phyloP scores from a whole-genome alignment of 148 eudicot genomes.

The Simmondsia chinensis region DNA sequence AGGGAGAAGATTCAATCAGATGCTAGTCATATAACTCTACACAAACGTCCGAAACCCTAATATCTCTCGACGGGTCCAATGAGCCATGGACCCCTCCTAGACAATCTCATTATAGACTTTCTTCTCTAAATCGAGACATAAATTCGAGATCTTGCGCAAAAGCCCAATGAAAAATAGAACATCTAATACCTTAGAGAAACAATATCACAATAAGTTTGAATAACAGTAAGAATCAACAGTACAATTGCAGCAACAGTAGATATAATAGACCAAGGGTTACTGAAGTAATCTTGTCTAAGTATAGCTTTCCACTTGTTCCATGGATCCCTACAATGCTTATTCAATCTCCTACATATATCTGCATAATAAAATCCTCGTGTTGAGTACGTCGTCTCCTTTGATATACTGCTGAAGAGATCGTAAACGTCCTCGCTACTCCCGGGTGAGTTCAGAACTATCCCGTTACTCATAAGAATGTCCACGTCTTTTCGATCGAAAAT shows the following conservation, averaged over 20 bases:
- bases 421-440: constrained; percentile 24
- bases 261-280: constrained; percentile 31
- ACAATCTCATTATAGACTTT: no score
- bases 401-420: constrained; percentile 19
- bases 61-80: no score
- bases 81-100: no score
- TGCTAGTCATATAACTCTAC: no score
- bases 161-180: not conserved
- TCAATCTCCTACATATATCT: constrained; percentile 15
- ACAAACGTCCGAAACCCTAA: no score
- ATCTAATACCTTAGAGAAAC: constrained; percentile 11
- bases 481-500: constrained; percentile 20
- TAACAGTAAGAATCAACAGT: constrained; percentile 21
- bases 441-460: constrained; percentile 21
- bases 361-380: constrained; percentile 22
- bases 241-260: constrained; percentile 23
- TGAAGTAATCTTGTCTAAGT: constrained; percentile 27
- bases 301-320: constrained; percentile 33
- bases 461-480: constrained; percentile 20
- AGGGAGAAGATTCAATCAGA: no score
- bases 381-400: constrained; percentile 22
- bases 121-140: no score
- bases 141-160: no score
- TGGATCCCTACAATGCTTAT: constrained; percentile 12
- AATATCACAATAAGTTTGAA: constrained; percentile 28